phyloP scores from a whole-genome alignment of 108 stramenopile genomes.

The Skeletonema potamos region DNA sequence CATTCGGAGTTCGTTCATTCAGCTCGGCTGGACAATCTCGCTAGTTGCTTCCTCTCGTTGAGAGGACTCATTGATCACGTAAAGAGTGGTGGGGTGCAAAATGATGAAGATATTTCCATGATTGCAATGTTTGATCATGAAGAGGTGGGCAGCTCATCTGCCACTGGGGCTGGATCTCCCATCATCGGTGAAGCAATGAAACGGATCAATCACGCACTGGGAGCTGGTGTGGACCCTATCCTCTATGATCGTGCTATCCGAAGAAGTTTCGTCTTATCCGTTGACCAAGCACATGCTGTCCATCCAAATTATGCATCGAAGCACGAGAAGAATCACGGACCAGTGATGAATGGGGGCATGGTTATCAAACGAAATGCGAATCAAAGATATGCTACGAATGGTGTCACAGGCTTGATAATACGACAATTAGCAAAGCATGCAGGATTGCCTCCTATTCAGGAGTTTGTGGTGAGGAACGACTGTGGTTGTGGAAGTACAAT shows the following conservation, averaged over 20 bases:
- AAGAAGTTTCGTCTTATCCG: conserved; percentile 65
- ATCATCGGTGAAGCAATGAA: conserved; percentile 79
- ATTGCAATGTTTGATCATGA: conserved; percentile 98
- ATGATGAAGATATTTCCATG: conserved; percentile 75
- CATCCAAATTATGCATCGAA: conserved; percentile 97
- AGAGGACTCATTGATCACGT: conserved; percentile 71
- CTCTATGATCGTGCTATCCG: conserved; percentile 47
- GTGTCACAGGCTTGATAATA: conserved; percentile 83
- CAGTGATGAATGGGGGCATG: conserved; percentile 93
- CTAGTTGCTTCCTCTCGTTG: conserved; percentile 87
- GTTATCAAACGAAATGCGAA: conserved; percentile 98
- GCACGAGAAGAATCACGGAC: conserved; percentile 92
- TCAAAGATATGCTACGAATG: conserved; percentile 95
- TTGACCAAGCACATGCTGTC: conserved; percentile 96
- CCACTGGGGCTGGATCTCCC: conserved; percentile 87
- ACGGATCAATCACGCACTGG: conserved; percentile 65
- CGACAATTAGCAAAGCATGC: conserved; percentile 81
- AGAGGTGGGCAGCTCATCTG: conserved; percentile 86
- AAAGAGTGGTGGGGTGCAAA: conserved; percentile 35
- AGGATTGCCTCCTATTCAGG: conserved; percentile 77
- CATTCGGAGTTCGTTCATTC: conserved; percentile 90
- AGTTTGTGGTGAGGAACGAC: conserved; percentile 93
- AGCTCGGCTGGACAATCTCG: conserved; percentile 94
- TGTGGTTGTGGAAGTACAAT: conserved; percentile 97
- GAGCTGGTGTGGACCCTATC: conserved; percentile 20